Evolutionary conservation across 2,329 filamentous ascomycete genomes (phyloP), one percentile per base, ranked within the genome.

Genomic region (Tolypocladium album): DNA sequence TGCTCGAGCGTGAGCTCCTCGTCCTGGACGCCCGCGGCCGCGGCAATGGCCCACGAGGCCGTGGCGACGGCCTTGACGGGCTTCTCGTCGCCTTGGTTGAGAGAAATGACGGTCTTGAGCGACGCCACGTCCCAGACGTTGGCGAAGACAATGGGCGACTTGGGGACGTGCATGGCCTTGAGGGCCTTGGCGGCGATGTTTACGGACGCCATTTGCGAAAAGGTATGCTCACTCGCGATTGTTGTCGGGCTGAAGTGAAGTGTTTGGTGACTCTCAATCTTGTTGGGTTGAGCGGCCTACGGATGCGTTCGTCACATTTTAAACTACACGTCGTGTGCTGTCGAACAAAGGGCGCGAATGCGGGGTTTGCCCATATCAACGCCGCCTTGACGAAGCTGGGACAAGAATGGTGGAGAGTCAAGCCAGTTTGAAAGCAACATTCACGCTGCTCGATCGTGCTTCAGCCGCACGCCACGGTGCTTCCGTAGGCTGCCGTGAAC

Each of bases 71-170:
- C 77, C 50, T 72, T 74, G 42, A 68, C 72, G 58, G 67, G 81
- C 73, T 65, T 72, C 62, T 47, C 56, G 1, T 55, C 63, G 6
- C 61, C 50, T n/a, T 65, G 63, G 22, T 79, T 77, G 40, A 82
- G 72, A 0, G 76, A 72, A 9, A 76, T 70, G 56, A 84, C 68
- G 1, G 76, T 66, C 17, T 69, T 68, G 43, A 83, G 79, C 4
- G 81, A 79, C 24, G 78, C 67, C 36, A 74, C 70, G 65, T 86
- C 82, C 74, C 80, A 84, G 63, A 83, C 72, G 64, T 86, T 86
- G 13, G 81, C 74, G 7, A 86, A 71, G 50, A 85, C 62, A 42
- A 86, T 61, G 15, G 83, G 83, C 0, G 73, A 66, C 2, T 78
- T 76, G 0, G 82, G 79, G 27, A 70, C 62, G 68, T 85, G 83